Conservation (phyloP, 2,329 filamentous ascomycete species). For the Penicillium concentricum region DNA sequence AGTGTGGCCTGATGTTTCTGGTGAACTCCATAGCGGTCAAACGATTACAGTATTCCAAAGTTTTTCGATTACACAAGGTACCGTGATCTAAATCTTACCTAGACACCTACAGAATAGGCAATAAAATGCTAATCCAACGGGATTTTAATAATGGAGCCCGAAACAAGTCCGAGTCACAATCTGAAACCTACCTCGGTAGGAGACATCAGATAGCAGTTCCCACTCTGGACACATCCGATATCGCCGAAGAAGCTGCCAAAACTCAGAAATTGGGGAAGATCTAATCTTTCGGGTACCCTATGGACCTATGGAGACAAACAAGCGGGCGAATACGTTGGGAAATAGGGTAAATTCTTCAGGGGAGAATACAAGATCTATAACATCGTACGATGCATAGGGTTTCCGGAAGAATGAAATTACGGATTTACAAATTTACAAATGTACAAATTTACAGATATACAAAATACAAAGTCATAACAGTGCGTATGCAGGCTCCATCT, state of each 20-base stretch:
- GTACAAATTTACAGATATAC: not conserved
- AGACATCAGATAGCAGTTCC: not conserved
- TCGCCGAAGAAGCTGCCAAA: not conserved
- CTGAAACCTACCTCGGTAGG: not conserved
- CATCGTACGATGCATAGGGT: not conserved
- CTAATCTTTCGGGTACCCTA: conserved; percentile 6
- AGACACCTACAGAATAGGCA: not conserved
- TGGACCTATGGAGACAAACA: not conserved
- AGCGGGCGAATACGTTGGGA: too few species aligned
- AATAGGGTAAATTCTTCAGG: too few species aligned
- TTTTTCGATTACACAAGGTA: not conserved
- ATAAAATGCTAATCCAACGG: not conserved
- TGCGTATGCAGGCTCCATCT: conserved; percentile 3
- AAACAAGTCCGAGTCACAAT: not conserved
- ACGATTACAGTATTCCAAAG: not conserved
- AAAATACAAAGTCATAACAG: not conserved
- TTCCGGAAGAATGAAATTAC: not conserved
- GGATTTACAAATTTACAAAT: not conserved
- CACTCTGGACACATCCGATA: not conserved
- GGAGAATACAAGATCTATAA: too few species aligned
- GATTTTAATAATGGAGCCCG: not conserved
- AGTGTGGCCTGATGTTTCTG: not conserved
- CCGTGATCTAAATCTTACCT: not conserved
- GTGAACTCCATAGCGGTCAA: not conserved
- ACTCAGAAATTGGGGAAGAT: not conserved